A percentile compares a stretch with the other conserved stretches of the same genome.
These are phyloP conservation scores for Trichoderma reesei DNA, from an alignment of 495 filamentous ascomycete species.

Conservation along the genomic window DNA sequence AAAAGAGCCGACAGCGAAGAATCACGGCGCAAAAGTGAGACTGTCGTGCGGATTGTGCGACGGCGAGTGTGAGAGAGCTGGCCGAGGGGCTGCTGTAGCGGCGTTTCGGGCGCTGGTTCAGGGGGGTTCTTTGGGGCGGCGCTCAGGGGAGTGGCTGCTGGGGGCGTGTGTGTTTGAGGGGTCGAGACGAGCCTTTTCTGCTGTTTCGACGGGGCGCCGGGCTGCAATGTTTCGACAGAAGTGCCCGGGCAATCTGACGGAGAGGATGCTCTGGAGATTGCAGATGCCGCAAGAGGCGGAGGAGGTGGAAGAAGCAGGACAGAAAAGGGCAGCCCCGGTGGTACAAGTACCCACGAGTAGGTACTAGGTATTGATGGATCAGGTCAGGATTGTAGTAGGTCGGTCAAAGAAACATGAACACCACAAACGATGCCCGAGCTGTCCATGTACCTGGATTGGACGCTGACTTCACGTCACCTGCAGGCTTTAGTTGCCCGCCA, in stretches of 20 bases:
- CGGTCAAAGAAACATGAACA: too few relatives aligned
- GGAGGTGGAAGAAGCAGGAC: too few relatives aligned
- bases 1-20: neutral
- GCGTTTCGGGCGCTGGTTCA: slow-evolving; percentile 8
- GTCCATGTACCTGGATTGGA: too few relatives aligned
- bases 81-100: neutral
- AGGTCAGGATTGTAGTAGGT: too few relatives aligned
- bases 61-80: neutral
- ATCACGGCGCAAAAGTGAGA: slow-evolving; percentile 5
- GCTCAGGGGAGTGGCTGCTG: neutral
- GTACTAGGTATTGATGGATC: too few relatives aligned
- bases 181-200: neutral
- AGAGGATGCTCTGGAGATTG: neutral
- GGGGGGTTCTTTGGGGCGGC: too few relatives aligned
- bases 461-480: too few relatives aligned
- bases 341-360: too few relatives aligned
- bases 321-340: too few relatives aligned
- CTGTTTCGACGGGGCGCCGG: neutral
- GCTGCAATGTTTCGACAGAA: neutral
- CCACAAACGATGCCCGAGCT: too few relatives aligned
- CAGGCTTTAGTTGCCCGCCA: too few relatives aligned
- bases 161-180: slow-evolving; percentile 4
- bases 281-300: neutral
- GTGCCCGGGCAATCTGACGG: neutral
- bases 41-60: slow-evolving; percentile 7